Evolutionary conservation across 805 yeast genomes (phyloP), one percentile per base, ranked within the genome.

Genomic region (Starmerella davenportii): DNA sequence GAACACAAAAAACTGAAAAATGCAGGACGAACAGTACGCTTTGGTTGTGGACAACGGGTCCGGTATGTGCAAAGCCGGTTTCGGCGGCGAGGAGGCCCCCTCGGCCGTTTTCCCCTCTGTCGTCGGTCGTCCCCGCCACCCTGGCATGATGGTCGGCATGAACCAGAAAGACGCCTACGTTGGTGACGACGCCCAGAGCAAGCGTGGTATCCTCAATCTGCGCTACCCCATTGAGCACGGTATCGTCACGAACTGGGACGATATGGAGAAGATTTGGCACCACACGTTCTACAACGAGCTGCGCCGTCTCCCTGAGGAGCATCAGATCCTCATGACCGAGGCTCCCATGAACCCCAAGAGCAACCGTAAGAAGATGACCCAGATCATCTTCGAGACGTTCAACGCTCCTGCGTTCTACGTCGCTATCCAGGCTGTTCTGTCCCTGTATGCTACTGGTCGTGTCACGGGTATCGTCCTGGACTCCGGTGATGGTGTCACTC

Each of bases 21-120:
- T 42, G 45, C 48, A 52, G 49, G 57, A 54, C 52, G 59, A 55
- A 46, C 48, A 51, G 47, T 54, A 50, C 51, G 58, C 59, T 40
- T 63, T 63, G 58, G 96, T 87, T 70, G 87, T 87, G 70, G 98
- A 87, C 67, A 87, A 87, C 71, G 98, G 98, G 72, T 90, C 98
- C 62, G 98, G 98, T 76, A 90, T 90, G 96, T 90, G 98, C 78
- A 90, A 90, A 67, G 98, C 98, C 87, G 98, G 98, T 69, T 90
- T 85, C 65, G 96, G 98, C 76, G 98, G 98, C 73, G 96, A 90
- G 63, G 98, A 90, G 72, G 96, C 96, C 51, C 98, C 98, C 63
- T 80, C 95, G 68, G 96, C 98, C 59, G 98, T 90, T 56, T 90
- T 90, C 87, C 98, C 98, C 62, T 90, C 96, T 48, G 87, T 90